Percentiles rank a stretch among this genome's conserved stretches.
Conservation (phyloP, 192 early-diverging fungal genomes). For the Backusella tarrabulga region DNA sequence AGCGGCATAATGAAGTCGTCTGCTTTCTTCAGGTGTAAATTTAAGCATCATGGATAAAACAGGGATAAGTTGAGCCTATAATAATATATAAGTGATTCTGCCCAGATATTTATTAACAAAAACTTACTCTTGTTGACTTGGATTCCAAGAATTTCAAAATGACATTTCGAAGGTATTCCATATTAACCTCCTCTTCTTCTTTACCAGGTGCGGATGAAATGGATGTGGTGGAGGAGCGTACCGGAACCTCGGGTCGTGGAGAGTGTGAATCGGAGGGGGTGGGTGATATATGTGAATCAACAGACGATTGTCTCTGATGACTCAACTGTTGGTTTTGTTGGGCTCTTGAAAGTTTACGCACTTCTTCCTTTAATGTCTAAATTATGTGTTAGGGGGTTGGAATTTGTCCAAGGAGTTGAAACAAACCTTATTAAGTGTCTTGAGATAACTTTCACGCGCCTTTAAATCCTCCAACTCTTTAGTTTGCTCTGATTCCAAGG, state of each 20-base stretch:
- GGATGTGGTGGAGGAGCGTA: background rate
- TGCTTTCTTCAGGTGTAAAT: slow-evolving; percentile 69
- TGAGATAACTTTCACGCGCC: slow-evolving; percentile 65
- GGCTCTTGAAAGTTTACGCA: slow-evolving; percentile 61
- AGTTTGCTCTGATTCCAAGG: slow-evolving; percentile 53
- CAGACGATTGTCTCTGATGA: slow-evolving; percentile 9
- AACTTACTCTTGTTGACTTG: slow-evolving; percentile 65
- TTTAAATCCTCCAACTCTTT: slow-evolving; percentile 65
- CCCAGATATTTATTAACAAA: background rate
- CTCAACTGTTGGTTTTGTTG: slow-evolving; percentile 14
- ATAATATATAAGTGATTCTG: background rate
- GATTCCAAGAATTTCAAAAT: slow-evolving; percentile 75
- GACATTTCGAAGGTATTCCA: slow-evolving; percentile 76
- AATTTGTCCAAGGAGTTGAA: background rate
- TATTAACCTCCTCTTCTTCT: slow-evolving; percentile 56
- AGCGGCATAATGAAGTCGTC: slow-evolving; percentile 36
- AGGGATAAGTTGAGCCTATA: slow-evolving; percentile 60
- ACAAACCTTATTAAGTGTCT: slow-evolving; percentile 70
- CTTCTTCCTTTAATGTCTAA: slow-evolving; percentile 78
- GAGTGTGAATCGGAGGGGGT: background rate
- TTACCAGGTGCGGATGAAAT: background rate
- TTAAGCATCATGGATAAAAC: slow-evolving; percentile 66
- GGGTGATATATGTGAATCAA: background rate
- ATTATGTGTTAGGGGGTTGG: background rate
- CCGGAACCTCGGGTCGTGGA: background rate